Conservation (phyloP, 2,329 filamentous ascomycete genomes). For the Penicillium corylophilum region DNA sequence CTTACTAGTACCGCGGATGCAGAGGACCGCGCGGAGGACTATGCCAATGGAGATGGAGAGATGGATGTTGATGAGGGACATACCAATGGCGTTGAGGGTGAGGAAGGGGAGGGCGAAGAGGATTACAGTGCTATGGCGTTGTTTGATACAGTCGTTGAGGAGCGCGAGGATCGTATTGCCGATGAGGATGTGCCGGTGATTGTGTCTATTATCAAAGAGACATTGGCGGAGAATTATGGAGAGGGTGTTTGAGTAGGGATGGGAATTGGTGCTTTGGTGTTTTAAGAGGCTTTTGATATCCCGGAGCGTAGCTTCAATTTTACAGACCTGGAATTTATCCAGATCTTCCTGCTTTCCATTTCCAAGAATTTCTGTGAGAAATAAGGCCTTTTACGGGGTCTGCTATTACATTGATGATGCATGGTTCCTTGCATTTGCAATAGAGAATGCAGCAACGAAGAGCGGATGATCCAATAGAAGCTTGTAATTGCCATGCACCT, state of each 20-base stretch:
- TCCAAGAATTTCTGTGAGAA: too few relatives aligned
- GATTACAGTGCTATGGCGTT: conserved; percentile 39
- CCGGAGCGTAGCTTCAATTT: not conserved
- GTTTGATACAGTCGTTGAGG: conserved; percentile 44
- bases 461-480: not conserved
- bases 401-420: not conserved
- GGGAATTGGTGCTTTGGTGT: not conserved
- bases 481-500: not conserved
- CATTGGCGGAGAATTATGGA: conserved; percentile 25
- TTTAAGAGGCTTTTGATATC: not conserved
- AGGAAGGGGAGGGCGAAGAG: conserved; percentile 25
- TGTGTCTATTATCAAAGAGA: conserved; percentile 37
- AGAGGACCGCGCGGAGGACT: conserved; percentile 4
- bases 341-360: too few relatives aligned
- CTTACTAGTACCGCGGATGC: conserved; percentile 13
- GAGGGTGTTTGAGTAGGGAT: not conserved
- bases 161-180: conserved; percentile 41
- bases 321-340: not conserved
- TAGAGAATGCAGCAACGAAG: not conserved
- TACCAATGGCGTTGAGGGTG: conserved; percentile 14
- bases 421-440: not conserved
- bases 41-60: conserved; percentile 18
- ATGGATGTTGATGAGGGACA: conserved; percentile 23
- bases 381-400: not conserved
- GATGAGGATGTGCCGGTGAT: conserved; percentile 39